A percentile compares a stretch with the other conserved stretches of the same genome.
phyloP scores from a whole-genome alignment of 2,329 filamentous ascomycete genomes.

The Aspergillus tanneri region DNA sequence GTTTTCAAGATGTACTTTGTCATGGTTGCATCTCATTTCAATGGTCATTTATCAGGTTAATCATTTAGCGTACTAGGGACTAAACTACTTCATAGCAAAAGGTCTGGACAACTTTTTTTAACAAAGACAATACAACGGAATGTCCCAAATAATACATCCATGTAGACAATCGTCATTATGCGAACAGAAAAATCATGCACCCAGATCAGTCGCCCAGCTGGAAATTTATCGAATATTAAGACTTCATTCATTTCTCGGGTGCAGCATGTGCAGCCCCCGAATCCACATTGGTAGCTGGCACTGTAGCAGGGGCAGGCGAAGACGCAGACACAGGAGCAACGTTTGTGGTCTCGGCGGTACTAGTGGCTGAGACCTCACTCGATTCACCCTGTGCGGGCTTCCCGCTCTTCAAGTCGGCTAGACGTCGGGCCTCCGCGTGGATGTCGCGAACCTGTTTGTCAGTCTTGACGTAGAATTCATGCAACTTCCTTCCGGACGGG shows the following conservation, averaged over 20 bases:
- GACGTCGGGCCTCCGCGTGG: slow-evolving; percentile 81
- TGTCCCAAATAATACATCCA: too few relatives aligned
- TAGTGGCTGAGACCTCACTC: background rate
- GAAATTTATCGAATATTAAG: background rate
- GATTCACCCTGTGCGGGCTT: slow-evolving; percentile 41
- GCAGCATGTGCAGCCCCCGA: slow-evolving; percentile 25
- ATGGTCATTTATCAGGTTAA: too few relatives aligned
- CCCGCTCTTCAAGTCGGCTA: slow-evolving; percentile 78
- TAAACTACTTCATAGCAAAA: too few relatives aligned
- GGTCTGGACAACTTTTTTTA: too few relatives aligned
- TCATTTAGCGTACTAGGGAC: too few relatives aligned
- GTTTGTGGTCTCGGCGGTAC: too few relatives aligned
- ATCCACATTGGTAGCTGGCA: slow-evolving; percentile 12
- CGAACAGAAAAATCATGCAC: slow-evolving; percentile 2
- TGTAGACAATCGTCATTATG: background rate
- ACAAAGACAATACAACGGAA: too few relatives aligned
- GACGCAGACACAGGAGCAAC: too few relatives aligned
- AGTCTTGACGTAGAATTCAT: slow-evolving; percentile 80
- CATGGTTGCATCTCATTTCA: too few relatives aligned
- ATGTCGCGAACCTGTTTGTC: slow-evolving; percentile 92
- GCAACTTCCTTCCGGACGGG: slow-evolving; percentile 83
- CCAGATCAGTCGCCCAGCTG: slow-evolving; percentile 7
- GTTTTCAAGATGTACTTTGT: too few relatives aligned
- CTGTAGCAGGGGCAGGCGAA: slow-evolving; percentile 23
- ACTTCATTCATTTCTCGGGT: slow-evolving; percentile 26